Base-by-base conservation (phyloP, 805 yeast species). In the Clavispora asparagi region DNA sequence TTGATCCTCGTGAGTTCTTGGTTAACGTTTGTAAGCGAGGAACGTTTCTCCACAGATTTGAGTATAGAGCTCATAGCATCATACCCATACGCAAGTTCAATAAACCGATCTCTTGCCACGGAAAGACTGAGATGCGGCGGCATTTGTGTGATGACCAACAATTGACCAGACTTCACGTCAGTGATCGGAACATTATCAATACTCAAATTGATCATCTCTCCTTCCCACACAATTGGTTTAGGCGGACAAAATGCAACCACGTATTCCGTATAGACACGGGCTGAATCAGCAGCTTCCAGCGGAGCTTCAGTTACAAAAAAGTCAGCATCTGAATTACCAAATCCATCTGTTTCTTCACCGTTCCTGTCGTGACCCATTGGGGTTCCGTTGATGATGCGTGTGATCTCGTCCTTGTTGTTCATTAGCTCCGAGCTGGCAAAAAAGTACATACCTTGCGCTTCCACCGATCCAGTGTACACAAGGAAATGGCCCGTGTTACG, bases 221-320 rank as follows among this genome's bases (percentile, higher is more conserved):
- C 97, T 50, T 86, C 90, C 98, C 98, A 92, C 41, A 87, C 80
- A 64, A 91, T 77, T 0, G 97, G 95, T 56, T 87, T 87, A 2
- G 83, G 76, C 0, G 96, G 90, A 56, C 87, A 82, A 5, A 91
- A 64, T 0, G 88, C 84, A 26, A 90, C 56, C 12, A 88, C 76
- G 52, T 87, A 88, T 14, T 41, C 29, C n/a, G 33, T 40, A 8
- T 14, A 23, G 19, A 42, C 31, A n/a, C 41, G 41, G 6, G 27
- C 40, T 19, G 29, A 41, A 12, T 57, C 43, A 41, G 49, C 36
- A 12, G 49, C 47, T 13, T 57, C 42, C 13, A 67, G 59, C 16
- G 61, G 63, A 2, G 67, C 56, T 46, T 68, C 67, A 28, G 62
- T 61, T 25, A 54, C 48, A 12, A 44, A 51, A 9, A 59, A 51